Percentiles rank a stretch among this genome's conserved stretches.
Evolutionary conservation across 495 filamentous ascomycete species (phyloP).

Genomic region (Neurospora cerealis): DNA sequence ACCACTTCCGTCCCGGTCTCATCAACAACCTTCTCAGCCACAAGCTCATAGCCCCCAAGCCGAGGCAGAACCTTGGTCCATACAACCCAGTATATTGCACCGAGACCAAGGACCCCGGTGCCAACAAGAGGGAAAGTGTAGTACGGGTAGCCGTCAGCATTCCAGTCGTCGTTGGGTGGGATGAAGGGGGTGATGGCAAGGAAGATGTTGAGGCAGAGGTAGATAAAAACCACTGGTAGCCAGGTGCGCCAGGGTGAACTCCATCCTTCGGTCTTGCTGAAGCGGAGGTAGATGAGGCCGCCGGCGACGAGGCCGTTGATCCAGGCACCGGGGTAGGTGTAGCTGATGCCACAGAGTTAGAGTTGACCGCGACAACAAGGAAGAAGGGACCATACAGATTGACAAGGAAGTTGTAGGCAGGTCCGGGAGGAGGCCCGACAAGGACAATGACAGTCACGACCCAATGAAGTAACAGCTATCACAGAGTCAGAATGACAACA

Average conservation of each 20-base stretch:
- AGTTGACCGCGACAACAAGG: neutral
- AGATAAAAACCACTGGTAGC: constrained; percentile 31
- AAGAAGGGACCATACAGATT: constrained; percentile 25
- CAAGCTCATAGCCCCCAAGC: constrained; percentile 36
- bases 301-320: constrained; percentile 40
- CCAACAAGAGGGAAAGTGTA: constrained; percentile 43
- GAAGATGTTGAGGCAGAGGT: constrained; percentile 38
- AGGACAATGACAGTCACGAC: constrained; percentile 39
- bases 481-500: neutral
- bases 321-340: constrained; percentile 45
- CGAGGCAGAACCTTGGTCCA: constrained; percentile 38
- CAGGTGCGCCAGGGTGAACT: constrained; percentile 34
- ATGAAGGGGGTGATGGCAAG: constrained; percentile 42
- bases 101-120: constrained; percentile 34
- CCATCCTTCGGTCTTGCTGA: constrained; percentile 31
- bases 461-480: constrained; percentile 39
- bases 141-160: constrained; percentile 41
- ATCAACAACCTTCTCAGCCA: constrained; percentile 26
- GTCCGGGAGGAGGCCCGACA: constrained; percentile 36
- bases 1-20: constrained; percentile 35
- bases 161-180: constrained; percentile 40
- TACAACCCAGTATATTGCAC: constrained; percentile 40
- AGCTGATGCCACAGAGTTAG: constrained; percentile 2
- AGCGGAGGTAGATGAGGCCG: constrained; percentile 41
- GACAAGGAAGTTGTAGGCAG: constrained; percentile 37